Evolutionary conservation across 2,329 filamentous ascomycete genomes (phyloP).

Genomic region (Harringtonia aguacate): DNA sequence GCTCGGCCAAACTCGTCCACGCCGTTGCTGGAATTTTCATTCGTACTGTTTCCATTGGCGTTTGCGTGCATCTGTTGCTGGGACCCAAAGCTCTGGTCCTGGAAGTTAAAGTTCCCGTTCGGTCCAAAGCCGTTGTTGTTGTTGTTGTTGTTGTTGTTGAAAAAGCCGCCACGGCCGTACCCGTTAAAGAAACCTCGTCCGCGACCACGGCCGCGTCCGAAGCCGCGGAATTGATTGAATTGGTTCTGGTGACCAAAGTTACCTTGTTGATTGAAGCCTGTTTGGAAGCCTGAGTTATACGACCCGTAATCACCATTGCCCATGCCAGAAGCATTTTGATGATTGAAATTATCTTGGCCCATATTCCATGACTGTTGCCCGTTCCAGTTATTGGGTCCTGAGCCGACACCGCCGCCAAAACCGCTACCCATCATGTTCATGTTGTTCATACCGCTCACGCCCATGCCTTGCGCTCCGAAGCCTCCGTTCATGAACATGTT

Average conservation of each 20-base stretch:
- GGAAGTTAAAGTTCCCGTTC: not conserved
- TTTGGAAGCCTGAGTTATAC: conserved; percentile 67
- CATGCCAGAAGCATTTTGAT: conserved; percentile 74
- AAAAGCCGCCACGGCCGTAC: conserved; percentile 46
- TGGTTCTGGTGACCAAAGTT: conserved; percentile 69
- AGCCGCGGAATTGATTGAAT: conserved; percentile 69
- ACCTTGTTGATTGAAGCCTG: conserved; percentile 73
- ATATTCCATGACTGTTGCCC: conserved; percentile 74
- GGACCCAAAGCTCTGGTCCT: conserved; percentile 1
- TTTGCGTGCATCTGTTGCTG: not conserved
- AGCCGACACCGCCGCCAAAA: conserved; percentile 49
- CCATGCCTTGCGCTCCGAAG: conserved; percentile 48
- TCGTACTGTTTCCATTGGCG: not conserved
- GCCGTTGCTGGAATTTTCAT: not conserved
- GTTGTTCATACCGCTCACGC: conserved; percentile 74
- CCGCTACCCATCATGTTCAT: conserved; percentile 68
- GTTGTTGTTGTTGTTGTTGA: too few relatives aligned
- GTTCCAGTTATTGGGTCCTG: conserved; percentile 68
- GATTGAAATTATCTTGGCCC: conserved; percentile 82
- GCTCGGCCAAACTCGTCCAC: not conserved
- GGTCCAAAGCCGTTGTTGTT: conserved; percentile 2
- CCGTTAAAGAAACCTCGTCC: conserved; percentile 51
- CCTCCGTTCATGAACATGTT: conserved; percentile 63
- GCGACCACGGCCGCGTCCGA: conserved; percentile 55
- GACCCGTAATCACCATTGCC: conserved; percentile 70